Evolutionary conservation across 306 rosid species (phyloP).

Genomic region (Begonia loranthoides): DNA sequence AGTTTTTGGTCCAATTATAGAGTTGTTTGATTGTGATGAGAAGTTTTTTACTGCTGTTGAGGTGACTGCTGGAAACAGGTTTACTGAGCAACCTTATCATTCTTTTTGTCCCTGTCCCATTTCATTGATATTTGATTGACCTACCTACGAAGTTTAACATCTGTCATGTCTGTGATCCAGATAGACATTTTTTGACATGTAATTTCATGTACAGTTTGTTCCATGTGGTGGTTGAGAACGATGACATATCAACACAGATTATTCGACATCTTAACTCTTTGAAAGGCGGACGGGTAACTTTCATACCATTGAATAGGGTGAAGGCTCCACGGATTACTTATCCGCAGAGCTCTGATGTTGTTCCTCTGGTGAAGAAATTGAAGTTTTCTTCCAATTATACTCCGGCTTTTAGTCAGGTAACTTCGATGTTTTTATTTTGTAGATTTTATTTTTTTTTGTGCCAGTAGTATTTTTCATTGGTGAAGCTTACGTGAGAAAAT

Average conservation of each 20-base stretch:
- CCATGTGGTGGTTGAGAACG: slow-evolving; percentile 94
- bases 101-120: background rate
- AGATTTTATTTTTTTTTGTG: no score
- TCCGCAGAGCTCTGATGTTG: slow-evolving; percentile 87
- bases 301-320: slow-evolving; percentile 93
- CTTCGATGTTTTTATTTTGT: slow-evolving; percentile 7
- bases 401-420: slow-evolving; percentile 84
- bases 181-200: slow-evolving; percentile 4
- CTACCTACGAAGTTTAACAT: background rate
- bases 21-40: slow-evolving; percentile 85
- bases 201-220: slow-evolving; percentile 58
- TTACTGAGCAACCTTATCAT: background rate
- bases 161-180: background rate
- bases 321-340: slow-evolving; percentile 52
- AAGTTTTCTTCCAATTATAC: slow-evolving; percentile 33
- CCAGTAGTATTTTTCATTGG: no score
- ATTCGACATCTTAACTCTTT: slow-evolving; percentile 75
- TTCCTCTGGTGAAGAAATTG: slow-evolving; percentile 69
- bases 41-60: slow-evolving; percentile 91
- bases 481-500: no score
- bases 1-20: slow-evolving; percentile 87
- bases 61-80: slow-evolving; percentile 99
- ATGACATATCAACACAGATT: slow-evolving; percentile 83
- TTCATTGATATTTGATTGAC: slow-evolving; percentile 1
- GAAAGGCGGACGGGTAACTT: slow-evolving; percentile 94